Evolutionary conservation across 2,329 filamentous ascomycete species (phyloP).

Genomic region (Calonectria pteridis): DNA sequence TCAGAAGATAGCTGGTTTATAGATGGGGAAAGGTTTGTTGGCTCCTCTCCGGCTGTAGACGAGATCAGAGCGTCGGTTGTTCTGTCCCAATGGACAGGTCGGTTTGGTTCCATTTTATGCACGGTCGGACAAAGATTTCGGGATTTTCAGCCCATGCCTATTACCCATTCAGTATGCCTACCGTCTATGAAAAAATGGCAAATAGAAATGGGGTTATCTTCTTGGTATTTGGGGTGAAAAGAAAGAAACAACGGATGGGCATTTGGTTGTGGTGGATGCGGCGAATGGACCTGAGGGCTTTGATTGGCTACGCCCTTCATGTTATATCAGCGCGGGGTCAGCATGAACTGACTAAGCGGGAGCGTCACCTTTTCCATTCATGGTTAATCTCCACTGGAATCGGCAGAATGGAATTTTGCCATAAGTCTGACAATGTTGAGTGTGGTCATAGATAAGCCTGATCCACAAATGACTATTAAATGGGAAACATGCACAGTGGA

Average conservation of each 20-base stretch:
- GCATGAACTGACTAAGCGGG: not conserved
- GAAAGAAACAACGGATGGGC: not conserved
- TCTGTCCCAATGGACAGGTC: constrained; percentile 74
- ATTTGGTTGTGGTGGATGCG: not conserved
- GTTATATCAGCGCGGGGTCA: not conserved
- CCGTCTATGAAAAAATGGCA: too few species aligned
- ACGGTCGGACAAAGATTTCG: not conserved
- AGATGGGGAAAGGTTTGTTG: not conserved
- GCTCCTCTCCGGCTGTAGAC: constrained; percentile 27
- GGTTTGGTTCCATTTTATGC: constrained; percentile 63
- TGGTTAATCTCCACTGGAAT: not conserved
- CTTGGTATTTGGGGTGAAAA: not conserved
- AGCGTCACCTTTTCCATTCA: not conserved
- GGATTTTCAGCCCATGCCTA: too few species aligned
- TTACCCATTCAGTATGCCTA: too few species aligned
- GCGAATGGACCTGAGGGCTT: not conserved
- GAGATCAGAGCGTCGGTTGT: constrained; percentile 52
- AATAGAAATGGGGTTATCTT: not conserved
- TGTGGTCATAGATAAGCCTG: not conserved
- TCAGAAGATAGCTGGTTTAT: not conserved
- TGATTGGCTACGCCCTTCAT: constrained; percentile 4
- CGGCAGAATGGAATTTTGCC: not conserved
- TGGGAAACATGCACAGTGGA: not conserved
- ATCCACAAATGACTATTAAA: not conserved
- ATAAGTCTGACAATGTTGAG: not conserved